These are phyloP conservation scores for Rhodamnia argentea DNA, from an alignment of 345 rosid genomes.

Conservation along the genomic window DNA sequence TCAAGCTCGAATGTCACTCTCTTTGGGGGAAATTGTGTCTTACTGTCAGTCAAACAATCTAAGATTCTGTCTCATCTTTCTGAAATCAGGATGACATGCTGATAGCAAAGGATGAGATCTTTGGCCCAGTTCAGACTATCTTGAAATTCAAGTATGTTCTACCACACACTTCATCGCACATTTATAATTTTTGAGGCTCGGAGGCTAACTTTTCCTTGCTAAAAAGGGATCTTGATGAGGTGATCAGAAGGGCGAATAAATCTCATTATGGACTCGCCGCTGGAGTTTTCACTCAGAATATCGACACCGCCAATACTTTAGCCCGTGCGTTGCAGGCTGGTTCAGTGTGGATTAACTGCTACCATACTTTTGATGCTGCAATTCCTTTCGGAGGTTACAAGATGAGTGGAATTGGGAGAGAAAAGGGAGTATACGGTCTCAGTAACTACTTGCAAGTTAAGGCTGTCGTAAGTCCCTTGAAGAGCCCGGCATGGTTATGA, in stretches of 20 bases:
- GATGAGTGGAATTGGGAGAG: constrained; percentile 91
- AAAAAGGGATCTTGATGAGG: constrained; percentile 65
- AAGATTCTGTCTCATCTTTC: background rate
- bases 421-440: constrained; percentile 76
- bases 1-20: background rate
- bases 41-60: background rate
- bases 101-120: constrained; percentile 89
- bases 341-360: constrained; percentile 79
- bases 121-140: constrained; percentile 95
- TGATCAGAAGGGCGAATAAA: constrained; percentile 50
- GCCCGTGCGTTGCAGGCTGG: constrained; percentile 60
- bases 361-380: constrained; percentile 62
- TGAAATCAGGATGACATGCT: constrained; percentile 71
- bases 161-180: background rate
- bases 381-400: constrained; percentile 94
- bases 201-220: background rate
- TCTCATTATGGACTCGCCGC: constrained; percentile 67
- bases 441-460: constrained; percentile 79
- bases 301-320: constrained; percentile 69
- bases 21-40: background rate
- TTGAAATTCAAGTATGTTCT: constrained; percentile 58
- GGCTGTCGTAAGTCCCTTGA: constrained; percentile 76
- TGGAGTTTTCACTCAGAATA: constrained; percentile 63
- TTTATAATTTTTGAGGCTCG: background rate
- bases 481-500: constrained; percentile 85